Evolutionary conservation across 345 rosid species (phyloP), one percentile per base, ranked within the genome.

Genomic region (Boechera divaricarpa): DNA sequence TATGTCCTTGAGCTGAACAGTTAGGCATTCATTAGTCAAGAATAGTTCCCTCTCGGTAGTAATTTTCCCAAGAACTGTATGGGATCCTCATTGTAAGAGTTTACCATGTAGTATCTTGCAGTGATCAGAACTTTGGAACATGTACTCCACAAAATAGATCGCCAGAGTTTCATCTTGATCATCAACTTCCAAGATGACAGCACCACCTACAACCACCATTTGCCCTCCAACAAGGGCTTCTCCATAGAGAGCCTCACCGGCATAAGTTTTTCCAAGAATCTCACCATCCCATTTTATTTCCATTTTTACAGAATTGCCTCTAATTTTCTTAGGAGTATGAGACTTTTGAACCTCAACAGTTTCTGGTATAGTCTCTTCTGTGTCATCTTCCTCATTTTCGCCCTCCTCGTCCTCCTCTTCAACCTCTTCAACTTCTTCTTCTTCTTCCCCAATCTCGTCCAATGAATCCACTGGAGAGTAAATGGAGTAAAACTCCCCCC

Each of bases 401-500:
- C 48, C 87, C 63, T 75, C 81, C 72, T 85, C 86, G n/a, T 44
- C 73, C 48, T 80, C 84, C 35, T 82, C 88, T 39, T 82, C 81
- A 16, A 49, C 45, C n/a, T 77, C 83, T 12, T 55, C 77, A 57
- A 76, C 81, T 52, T 86, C 88, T 1, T 87, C 87, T 51, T 83
- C 38, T 66, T 67, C 85, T 21, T 63, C 63, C 42, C 36, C 63
- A 51, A 62, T 73, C 29, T 72, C 78, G 61, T 77, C 88, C 54
- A 74, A 70, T 16, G 57, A 15, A 56, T 79, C 84, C 42, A 87
- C 88, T 3, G 86, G 90, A 18, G 58, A 73, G 76, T 85, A 79
- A 72, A 82, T 86, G 7, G 91, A 90, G 72, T 82, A 94, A 80
- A 75, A 90, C 53, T 90, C 93, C 0, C 93, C 95, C 98, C 97